phyloP scores from a whole-genome alignment of 768 basidiomycete species.

The Tulasnella sp. region DNA sequence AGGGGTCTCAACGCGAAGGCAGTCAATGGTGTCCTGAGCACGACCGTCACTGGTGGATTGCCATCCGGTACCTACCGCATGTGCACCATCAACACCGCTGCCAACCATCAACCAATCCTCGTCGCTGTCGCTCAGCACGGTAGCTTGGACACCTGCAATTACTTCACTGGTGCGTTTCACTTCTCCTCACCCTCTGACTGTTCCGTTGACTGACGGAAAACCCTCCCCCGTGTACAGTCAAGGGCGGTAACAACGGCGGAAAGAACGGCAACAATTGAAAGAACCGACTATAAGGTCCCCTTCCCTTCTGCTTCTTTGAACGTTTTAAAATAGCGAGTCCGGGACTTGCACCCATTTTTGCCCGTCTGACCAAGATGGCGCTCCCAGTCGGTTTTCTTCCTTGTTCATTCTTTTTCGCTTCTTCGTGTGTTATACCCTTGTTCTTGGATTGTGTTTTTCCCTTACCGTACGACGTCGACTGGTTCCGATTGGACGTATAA shows the following conservation, averaged over 20 bases:
- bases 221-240: too few species aligned
- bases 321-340: background rate
- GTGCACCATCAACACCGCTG: constrained; percentile 46
- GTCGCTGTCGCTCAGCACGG: constrained; percentile 13
- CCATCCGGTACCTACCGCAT: constrained; percentile 52
- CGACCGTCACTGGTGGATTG: constrained; percentile 47
- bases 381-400: background rate
- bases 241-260: constrained; percentile 50
- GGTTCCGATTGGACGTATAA: background rate
- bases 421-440: background rate
- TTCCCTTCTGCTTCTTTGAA: background rate
- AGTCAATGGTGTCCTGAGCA: constrained; percentile 40
- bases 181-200: constrained; percentile 22
- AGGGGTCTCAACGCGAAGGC: constrained; percentile 39
- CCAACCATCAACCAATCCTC: constrained; percentile 46
- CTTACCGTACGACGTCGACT: background rate
- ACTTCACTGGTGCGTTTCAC: background rate
- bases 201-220: constrained; percentile 41
- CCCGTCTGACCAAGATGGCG: background rate
- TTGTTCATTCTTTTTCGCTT: background rate
- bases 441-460: background rate
- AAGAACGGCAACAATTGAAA: constrained; percentile 66
- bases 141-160: background rate
- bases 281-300: constrained; percentile 25
- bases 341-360: background rate